Conservation (phyloP, 495 filamentous ascomycete species). For the Hypoxylon crocopeplum region DNA sequence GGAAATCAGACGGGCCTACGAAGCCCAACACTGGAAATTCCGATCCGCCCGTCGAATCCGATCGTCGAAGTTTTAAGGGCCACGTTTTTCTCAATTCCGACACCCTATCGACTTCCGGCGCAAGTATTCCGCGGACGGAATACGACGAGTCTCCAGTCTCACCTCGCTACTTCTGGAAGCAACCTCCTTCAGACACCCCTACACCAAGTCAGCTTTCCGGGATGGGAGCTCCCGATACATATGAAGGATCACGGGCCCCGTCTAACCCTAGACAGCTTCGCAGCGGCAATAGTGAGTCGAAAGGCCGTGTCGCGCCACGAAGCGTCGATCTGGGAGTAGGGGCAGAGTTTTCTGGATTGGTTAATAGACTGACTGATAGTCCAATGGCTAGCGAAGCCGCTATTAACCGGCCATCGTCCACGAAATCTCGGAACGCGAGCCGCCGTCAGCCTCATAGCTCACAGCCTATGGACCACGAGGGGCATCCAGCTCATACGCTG, state of each 20-base stretch:
- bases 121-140: not conserved
- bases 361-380: not conserved
- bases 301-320: not conserved
- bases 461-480: not conserved
- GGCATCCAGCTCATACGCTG: not conserved
- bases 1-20: not conserved
- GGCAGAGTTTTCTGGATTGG: conserved; percentile 3
- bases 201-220: not conserved
- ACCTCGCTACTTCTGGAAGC: conserved; percentile 11
- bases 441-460: conserved; percentile 6
- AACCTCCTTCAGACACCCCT: not conserved
- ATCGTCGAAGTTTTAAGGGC: not conserved
- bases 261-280: not conserved
- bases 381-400: not conserved
- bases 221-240: not conserved
- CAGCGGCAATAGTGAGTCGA: not conserved
- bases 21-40: not conserved
- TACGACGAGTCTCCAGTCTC: conserved; percentile 11
- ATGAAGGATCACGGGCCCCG: not conserved
- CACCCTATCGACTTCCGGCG: not conserved
- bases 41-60: not conserved
- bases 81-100: not conserved
- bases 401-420: conserved; percentile 9
- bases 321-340: not conserved
- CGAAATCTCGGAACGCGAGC: conserved; percentile 19